Conservation (phyloP, 2,329 filamentous ascomycete species). For the Elsinoe perseae region DNA sequence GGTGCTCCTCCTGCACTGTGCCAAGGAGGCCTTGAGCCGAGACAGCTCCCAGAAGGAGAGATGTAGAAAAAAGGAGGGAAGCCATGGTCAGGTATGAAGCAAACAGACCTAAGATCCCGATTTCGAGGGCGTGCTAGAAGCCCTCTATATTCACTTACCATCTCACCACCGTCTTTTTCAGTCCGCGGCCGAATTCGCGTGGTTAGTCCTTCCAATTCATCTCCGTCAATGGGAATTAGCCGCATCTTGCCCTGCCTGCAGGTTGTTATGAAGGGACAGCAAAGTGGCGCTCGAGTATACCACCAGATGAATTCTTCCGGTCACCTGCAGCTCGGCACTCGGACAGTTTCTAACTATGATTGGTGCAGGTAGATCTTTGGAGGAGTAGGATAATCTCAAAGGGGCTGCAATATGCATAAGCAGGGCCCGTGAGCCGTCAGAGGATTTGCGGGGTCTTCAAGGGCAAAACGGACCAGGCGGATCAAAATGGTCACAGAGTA, state of each 20-base stretch:
- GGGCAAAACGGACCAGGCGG: conserved; percentile 1
- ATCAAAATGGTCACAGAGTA: neutral
- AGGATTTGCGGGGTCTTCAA: conserved; percentile 5
- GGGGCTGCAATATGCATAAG: conserved; percentile 3
- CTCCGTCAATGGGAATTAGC: neutral
- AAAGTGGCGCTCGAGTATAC: neutral
- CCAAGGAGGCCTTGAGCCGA: conserved; percentile 7
- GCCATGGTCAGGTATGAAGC: neutral
- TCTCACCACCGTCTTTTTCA: neutral
- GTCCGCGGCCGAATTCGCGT: neutral
- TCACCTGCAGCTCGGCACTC: neutral
- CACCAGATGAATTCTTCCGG: conserved; percentile 6
- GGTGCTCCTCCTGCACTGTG: conserved; percentile 33
- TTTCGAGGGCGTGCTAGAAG: neutral
- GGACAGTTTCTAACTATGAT: neutral
- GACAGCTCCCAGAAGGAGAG: conserved; percentile 7
- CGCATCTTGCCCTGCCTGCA: conserved; percentile 6
- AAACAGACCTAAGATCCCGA: neutral
- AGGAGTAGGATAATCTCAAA: conserved; percentile 4
- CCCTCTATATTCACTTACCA: neutral
- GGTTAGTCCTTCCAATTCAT: neutral
- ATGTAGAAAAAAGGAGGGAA: neutral
- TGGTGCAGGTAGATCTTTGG: neutral
- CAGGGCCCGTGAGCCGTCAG: neutral
- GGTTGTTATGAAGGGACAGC: conserved; percentile 3